A percentile compares a stretch with the other conserved stretches of the same genome.
Conservation (phyloP, 2,329 filamentous ascomycete genomes). For the Fusarium staphyleae region DNA sequence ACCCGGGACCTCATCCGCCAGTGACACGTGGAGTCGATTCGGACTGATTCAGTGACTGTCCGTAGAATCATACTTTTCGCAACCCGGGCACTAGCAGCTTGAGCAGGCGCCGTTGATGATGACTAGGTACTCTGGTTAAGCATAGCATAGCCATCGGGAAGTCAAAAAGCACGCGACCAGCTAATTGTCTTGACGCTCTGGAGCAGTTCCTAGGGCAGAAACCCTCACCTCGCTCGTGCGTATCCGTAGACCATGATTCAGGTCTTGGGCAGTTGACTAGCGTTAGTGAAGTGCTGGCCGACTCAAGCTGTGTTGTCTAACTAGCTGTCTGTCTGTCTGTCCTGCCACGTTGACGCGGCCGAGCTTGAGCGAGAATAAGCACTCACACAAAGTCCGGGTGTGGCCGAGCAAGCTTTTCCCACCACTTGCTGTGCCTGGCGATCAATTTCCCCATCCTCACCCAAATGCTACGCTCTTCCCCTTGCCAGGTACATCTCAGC, state of each 20-base stretch:
- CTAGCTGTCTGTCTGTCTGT: too few species aligned
- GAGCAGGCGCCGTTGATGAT: constrained; percentile 13
- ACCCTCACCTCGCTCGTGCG: neutral
- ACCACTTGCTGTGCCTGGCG: constrained; percentile 29
- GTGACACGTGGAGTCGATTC: constrained; percentile 25
- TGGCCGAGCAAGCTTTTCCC: constrained; percentile 21
- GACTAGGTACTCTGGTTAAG: constrained; percentile 20
- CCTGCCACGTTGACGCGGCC: constrained; percentile 23
- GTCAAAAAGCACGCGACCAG: constrained; percentile 25
- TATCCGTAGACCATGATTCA: constrained; percentile 24
- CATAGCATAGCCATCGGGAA: constrained; percentile 23
- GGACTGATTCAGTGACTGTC: constrained; percentile 13
- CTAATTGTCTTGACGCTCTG: constrained; percentile 2
- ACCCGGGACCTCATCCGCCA: constrained; percentile 10
- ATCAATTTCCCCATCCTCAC: constrained; percentile 23
- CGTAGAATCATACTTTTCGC: constrained; percentile 26
- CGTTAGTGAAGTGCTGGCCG: constrained; percentile 4
- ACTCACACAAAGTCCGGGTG: constrained; percentile 5
- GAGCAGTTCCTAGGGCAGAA: neutral
- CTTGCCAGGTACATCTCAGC: constrained; percentile 16
- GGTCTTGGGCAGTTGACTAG: constrained; percentile 2
- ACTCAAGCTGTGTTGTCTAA: too few species aligned
- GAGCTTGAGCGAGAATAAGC: constrained; percentile 9
- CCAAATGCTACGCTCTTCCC: constrained; percentile 10
- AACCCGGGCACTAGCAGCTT: constrained; percentile 21